Percentiles rank a stretch among this genome's conserved stretches.
phyloP scores from a whole-genome alignment of 192 early-diverging fungal genomes.

The Dissophora ornata region DNA sequence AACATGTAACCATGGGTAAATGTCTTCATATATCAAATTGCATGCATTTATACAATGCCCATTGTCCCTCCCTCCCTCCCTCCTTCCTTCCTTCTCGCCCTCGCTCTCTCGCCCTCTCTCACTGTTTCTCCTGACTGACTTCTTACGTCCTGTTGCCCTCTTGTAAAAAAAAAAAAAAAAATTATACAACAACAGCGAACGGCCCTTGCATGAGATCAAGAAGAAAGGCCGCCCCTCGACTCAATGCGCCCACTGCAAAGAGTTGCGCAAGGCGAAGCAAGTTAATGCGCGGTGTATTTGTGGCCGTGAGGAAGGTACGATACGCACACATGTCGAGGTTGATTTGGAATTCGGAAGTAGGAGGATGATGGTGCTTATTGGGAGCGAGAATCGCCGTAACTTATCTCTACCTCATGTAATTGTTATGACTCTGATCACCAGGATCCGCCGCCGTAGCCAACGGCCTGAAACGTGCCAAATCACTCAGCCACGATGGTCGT shows the following conservation, averaged over 20 bases:
- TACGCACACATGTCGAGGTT: too few species aligned
- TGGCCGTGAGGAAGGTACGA: conserved; percentile 50
- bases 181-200: conserved; percentile 37
- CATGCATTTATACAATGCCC: not conserved
- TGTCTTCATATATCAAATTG: not conserved
- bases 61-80: not conserved
- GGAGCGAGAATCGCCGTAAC: too few species aligned
- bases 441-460: conserved; percentile 42
- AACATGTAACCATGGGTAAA: conserved; percentile 61
- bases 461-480: conserved; percentile 50
- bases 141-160: not conserved
- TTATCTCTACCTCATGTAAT: too few species aligned
- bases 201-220: conserved; percentile 69
- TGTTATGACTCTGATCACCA: too few species aligned
- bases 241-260: conserved; percentile 79
- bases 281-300: conserved; percentile 80
- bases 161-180: too few species aligned
- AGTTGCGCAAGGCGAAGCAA: conserved; percentile 71
- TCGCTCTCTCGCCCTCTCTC: not conserved
- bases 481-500: conserved; percentile 47
- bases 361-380: too few species aligned
- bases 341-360: too few species aligned
- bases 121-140: not conserved
- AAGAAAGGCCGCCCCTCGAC: conserved; percentile 78
- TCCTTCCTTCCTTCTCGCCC: not conserved